A percentile compares a stretch with the other conserved stretches of the same genome.
Evolutionary conservation across 23 red algal species (phyloP).

Genomic region (Gracilaria vermiculophylla): DNA sequence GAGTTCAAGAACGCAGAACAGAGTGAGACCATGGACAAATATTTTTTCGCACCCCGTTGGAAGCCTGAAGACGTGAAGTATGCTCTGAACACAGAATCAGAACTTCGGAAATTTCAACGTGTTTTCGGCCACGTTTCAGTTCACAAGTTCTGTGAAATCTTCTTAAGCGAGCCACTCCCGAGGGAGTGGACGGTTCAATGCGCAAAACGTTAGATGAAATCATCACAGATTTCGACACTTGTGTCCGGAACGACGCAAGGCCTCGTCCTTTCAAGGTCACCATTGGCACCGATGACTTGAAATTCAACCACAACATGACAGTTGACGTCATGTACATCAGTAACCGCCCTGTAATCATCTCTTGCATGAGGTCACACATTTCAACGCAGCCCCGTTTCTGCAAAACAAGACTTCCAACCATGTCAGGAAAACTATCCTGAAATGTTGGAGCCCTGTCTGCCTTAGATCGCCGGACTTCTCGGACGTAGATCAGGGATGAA

Average conservation of each 20-base stretch:
- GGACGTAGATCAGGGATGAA: slow-evolving; percentile 11
- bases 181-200: background rate
- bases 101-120: background rate
- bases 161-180: background rate
- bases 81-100: background rate
- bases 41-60: slow-evolving; percentile 15
- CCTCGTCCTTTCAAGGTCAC: slow-evolving; percentile 14
- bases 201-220: background rate
- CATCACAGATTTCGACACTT: background rate
- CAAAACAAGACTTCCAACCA: background rate
- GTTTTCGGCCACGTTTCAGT: slow-evolving; percentile 3
- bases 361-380: slow-evolving; percentile 30
- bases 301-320: slow-evolving; percentile 17
- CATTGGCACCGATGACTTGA: background rate
- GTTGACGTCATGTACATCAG: slow-evolving; percentile 7
- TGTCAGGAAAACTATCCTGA: background rate
- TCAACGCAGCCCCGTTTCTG: background rate
- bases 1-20: background rate
- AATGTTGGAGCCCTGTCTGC: background rate
- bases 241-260: background rate
- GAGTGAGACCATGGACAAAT: background rate
- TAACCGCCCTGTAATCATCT: background rate
- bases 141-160: background rate
- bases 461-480: slow-evolving; percentile 16
- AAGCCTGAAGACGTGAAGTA: background rate